A percentile compares a stretch with the other conserved stretches of the same genome.
phyloP scores from a whole-genome alignment of 768 basidiomycete genomes.

The Tulasnella sp. region DNA sequence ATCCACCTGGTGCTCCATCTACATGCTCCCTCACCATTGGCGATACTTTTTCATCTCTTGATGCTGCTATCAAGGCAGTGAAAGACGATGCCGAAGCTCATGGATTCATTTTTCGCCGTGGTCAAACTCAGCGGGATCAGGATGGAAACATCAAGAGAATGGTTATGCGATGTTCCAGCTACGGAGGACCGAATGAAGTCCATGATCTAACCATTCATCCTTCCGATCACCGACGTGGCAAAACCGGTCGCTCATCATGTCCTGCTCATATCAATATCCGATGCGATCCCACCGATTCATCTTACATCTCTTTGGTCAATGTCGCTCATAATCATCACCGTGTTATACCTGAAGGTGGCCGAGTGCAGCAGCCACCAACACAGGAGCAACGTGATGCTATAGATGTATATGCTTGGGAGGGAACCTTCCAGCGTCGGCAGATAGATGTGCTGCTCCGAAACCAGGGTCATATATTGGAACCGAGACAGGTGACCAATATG shows the following conservation, averaged over 20 bases:
- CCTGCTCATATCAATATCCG: constrained; percentile 7
- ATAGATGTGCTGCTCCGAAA: constrained; percentile 6
- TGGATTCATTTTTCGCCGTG: background rate
- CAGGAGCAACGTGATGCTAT: constrained; percentile 16
- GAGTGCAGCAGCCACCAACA: constrained; percentile 19
- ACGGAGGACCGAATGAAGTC: background rate
- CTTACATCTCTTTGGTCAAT: background rate
- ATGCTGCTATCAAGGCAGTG: background rate
- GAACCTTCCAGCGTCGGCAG: constrained; percentile 7
- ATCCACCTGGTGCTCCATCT: background rate
- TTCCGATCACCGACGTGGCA: background rate
- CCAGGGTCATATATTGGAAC: constrained; percentile 21
- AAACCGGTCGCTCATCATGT: background rate
- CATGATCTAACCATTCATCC: background rate
- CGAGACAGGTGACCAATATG: constrained; percentile 26
- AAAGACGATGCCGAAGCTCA: background rate
- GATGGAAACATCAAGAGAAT: background rate
- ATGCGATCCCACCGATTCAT: background rate
- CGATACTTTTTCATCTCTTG: background rate
- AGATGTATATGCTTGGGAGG: constrained; percentile 9
- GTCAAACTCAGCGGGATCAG: background rate
- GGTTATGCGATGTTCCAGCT: background rate
- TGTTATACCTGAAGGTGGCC: constrained; percentile 20
- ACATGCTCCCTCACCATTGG: background rate
- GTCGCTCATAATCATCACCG: constrained; percentile 24